Percentiles rank a stretch among this genome's conserved stretches.
Conservation (phyloP, 495 filamentous ascomycete genomes). For the Tuber microsphaerosporum region DNA sequence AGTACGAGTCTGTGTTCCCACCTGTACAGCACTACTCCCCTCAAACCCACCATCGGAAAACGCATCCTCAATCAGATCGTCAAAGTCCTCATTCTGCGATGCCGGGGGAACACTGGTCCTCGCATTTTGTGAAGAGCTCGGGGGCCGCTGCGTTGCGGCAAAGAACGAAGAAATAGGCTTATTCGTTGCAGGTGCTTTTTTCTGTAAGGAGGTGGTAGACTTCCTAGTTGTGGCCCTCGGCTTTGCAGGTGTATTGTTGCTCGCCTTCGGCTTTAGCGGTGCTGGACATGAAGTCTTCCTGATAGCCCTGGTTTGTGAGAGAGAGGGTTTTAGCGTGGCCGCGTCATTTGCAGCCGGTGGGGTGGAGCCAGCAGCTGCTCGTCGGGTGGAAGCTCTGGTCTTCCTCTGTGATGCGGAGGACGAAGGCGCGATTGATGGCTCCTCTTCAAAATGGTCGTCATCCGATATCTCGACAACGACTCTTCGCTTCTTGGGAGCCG, state of each 20-base stretch:
- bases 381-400: neutral
- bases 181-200: neutral
- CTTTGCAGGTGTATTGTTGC: neutral
- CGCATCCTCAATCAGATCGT: constrained; percentile 48
- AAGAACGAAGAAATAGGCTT: neutral
- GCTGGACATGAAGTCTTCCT: neutral
- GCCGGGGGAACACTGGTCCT: neutral
- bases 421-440: neutral
- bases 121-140: constrained; percentile 8
- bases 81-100: constrained; percentile 37
- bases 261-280: neutral
- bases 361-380: neutral
- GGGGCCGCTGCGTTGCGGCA: neutral
- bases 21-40: constrained; percentile 8
- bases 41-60: constrained; percentile 47
- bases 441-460: constrained; percentile 39
- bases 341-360: neutral
- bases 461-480: constrained; percentile 47
- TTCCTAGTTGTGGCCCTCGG: neutral
- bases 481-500: constrained; percentile 48
- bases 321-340: neutral
- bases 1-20: neutral
- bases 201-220: neutral
- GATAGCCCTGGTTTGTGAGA: neutral
- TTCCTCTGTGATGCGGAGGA: neutral